A percentile compares a stretch with the other conserved stretches of the same genome.
These are phyloP conservation scores for Geotrichum siamense DNA, from an alignment of 1,139 yeast species.

Conservation along the genomic window DNA sequence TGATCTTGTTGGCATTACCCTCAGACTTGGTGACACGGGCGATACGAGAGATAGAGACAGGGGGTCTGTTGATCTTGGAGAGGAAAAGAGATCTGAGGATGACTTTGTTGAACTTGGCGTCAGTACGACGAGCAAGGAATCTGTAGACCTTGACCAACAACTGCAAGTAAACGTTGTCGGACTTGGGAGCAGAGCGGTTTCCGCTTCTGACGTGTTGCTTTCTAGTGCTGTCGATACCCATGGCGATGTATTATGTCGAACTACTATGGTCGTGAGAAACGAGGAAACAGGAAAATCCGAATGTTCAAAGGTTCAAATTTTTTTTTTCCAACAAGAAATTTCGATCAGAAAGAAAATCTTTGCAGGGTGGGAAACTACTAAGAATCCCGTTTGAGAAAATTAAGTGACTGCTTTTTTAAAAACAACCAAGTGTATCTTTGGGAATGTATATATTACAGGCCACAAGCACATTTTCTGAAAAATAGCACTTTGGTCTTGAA, in stretches of 20 bases:
- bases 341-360: neutral
- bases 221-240: constrained; percentile 98
- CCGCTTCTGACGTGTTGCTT: constrained; percentile 94
- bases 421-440: no score
- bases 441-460: no score
- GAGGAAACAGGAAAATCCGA: constrained; percentile 7
- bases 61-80: constrained; percentile 99
- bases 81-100: constrained; percentile 90
- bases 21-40: constrained; percentile 73
- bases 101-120: constrained; percentile 94
- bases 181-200: constrained; percentile 99
- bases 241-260: constrained; percentile 28
- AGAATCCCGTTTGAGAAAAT: neutral
- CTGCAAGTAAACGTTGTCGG: constrained; percentile 98
- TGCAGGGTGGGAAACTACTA: neutral
- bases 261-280: constrained; percentile 12
- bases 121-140: constrained; percentile 99
- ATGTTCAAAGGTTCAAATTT: neutral
- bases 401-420: constrained; percentile 1
- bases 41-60: constrained; percentile 92
- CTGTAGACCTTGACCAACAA: constrained; percentile 96
- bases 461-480: no score
- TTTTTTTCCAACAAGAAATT: neutral
- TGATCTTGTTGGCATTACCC: constrained; percentile 85
- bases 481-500: no score